Base-by-base conservation (phyloP, 2,329 filamentous ascomycete genomes). In the Alternaria novae-zelandiae region DNA sequence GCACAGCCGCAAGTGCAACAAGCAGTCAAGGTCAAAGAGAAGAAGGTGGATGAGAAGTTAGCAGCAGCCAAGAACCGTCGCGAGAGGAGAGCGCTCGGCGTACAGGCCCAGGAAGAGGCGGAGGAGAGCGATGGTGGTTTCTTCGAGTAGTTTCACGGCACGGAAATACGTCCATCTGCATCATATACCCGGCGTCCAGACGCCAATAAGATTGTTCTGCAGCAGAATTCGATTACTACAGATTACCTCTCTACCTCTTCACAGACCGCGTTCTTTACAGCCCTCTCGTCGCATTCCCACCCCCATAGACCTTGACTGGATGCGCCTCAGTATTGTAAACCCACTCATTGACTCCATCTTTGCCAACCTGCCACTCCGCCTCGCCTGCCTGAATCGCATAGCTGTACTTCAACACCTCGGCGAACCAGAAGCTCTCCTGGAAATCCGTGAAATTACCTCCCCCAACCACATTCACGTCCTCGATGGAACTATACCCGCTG, bases 371-470 rank as follows among this genome's bases (percentile, higher is more conserved):
- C 83, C 85, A 89, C 55, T 83, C 82, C 20, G 84, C 88, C 30
- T 92, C 90, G 63, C 80, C 82, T 0, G 87, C 85, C 45, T 73
- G 88, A 62, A 92, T 91, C 71, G 96, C 78, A 81, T 92, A 96
- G 60, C 86, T 83, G 78, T 96, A 96, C 84, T 97, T 97, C 78
- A 97, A 77, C 66, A 94, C 91, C 83, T 97, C 93, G 0, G 93
- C 93, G 78, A 96, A 93, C 83, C 91, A 90, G 82, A 96, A 97
- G 72, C 91, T 94, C 81, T 97, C 92, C 84, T 95, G 91, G 77
- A 90, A 90, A 77, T 97, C 88, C 45, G 80, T 79, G 63, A 86
- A 88, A 0, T 81, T 79, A 1, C 91, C 91, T 10, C 91, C 92
- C 28, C 83, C 84, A 4, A 74, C 71, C 4, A 80, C 81, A 69